A percentile compares a stretch with the other conserved stretches of the same genome.
Evolutionary conservation across 108 stramenopile species (phyloP).

Genomic region (Cyclotella sp.): DNA sequence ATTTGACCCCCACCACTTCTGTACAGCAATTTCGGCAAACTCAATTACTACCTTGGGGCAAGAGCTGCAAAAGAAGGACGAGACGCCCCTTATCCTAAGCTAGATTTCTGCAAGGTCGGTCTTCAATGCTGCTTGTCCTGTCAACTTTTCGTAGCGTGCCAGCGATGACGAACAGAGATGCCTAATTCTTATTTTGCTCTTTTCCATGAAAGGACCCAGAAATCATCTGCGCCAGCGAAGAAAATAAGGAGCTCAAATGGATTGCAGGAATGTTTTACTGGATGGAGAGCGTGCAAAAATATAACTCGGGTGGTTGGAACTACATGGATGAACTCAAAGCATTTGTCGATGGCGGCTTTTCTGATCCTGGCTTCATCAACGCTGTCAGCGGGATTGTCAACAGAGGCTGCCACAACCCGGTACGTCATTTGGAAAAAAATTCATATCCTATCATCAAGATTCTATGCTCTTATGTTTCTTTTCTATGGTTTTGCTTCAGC

Average conservation of each 20-base stretch:
- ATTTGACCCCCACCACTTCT: not conserved
- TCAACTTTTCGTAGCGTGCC: not conserved
- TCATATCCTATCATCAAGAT: not conserved
- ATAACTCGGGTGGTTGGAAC: slow-evolving; percentile 14
- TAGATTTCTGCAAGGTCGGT: slow-evolving; percentile 26
- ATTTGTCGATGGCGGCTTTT: slow-evolving; percentile 18
- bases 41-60: slow-evolving; percentile 25
- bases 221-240: slow-evolving; percentile 21
- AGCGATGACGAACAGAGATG: not conserved
- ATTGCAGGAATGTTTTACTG: slow-evolving; percentile 29
- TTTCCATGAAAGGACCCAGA: slow-evolving; percentile 15
- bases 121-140: not conserved
- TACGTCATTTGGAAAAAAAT: not conserved
- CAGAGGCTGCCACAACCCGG: slow-evolving; percentile 27
- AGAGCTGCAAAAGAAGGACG: slow-evolving; percentile 21
- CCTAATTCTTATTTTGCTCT: not conserved
- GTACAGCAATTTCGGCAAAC: slow-evolving; percentile 17
- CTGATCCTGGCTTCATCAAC: slow-evolving; percentile 11
- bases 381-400: slow-evolving; percentile 25
- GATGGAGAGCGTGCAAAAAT: slow-evolving; percentile 25
- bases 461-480: not conserved
- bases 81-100: slow-evolving; percentile 9
- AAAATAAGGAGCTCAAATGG: slow-evolving; percentile 20
- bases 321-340: slow-evolving; percentile 15
- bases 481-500: not conserved